Conservation (phyloP, 768 basidiomycete species). For the Amanita exitialis region DNA sequence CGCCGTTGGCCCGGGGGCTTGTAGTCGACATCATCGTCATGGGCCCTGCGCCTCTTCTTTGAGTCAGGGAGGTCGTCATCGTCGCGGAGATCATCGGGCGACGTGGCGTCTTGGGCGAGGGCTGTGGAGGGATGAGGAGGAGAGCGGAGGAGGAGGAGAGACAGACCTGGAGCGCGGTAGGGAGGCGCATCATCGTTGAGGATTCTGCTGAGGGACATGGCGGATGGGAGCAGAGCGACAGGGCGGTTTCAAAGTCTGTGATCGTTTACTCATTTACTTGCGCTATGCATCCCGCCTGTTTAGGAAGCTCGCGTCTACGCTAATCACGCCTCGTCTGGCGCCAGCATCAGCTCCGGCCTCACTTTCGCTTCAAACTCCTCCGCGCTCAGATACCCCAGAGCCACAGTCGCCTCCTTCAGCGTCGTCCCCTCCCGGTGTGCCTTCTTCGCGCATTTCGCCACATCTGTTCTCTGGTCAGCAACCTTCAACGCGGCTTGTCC, state of each 20-base stretch:
- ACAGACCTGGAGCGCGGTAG: conserved; percentile 12
- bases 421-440: conserved; percentile 99
- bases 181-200: conserved; percentile 64
- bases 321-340: conserved; percentile 36
- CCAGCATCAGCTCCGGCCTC: conserved; percentile 83
- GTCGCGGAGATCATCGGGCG: background rate
- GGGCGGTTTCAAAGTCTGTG: conserved; percentile 20
- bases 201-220: conserved; percentile 72
- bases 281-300: conserved; percentile 18
- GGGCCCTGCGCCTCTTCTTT: conserved; percentile 37
- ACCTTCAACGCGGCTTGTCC: conserved; percentile 2
- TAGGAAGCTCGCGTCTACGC: conserved; percentile 11
- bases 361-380: conserved; percentile 96
- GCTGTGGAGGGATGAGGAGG: background rate
- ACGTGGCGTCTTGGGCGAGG: background rate
- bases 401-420: conserved; percentile 88
- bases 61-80: conserved; percentile 3
- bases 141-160: conserved; percentile 14
- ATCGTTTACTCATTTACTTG: conserved; percentile 23
- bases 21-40: conserved; percentile 47
- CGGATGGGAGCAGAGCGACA: conserved; percentile 11
- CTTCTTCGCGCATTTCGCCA: conserved; percentile 97
- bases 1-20: conserved; percentile 37
- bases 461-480: conserved; percentile 46
- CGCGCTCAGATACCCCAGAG: conserved; percentile 73